Evolutionary conservation across 139 green algal genomes (phyloP).

Genomic region (Picochlorum sp.): DNA sequence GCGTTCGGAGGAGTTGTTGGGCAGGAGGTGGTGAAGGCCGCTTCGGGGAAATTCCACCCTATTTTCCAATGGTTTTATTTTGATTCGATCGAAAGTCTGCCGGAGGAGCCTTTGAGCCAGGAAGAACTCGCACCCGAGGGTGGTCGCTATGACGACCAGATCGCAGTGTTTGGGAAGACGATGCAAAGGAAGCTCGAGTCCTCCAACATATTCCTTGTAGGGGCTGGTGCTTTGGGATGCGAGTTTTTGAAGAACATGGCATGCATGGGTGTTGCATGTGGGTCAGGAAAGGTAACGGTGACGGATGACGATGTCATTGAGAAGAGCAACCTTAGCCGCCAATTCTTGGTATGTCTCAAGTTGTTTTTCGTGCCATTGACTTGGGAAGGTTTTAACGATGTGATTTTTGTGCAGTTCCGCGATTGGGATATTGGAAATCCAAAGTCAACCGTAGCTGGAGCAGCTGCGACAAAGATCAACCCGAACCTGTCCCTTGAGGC

Average conservation of each 20-base stretch:
- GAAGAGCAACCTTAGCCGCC: conserved; percentile 92
- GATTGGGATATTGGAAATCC: conserved; percentile 90
- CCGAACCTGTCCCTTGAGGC: conserved; percentile 51
- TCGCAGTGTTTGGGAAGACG: conserved; percentile 74
- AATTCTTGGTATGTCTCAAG: conserved; percentile 84
- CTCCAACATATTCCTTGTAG: conserved; percentile 88
- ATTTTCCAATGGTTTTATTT: conserved; percentile 92
- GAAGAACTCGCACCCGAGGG: conserved; percentile 33
- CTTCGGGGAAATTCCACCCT: conserved; percentile 92
- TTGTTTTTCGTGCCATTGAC: background rate
- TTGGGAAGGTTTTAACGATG: background rate
- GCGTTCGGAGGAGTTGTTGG: conserved; percentile 95
- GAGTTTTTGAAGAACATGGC: conserved; percentile 99
- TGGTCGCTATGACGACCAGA: conserved; percentile 75
- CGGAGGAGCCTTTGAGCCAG: conserved; percentile 26
- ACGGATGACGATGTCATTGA: conserved; percentile 98
- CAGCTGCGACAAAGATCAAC: conserved; percentile 79
- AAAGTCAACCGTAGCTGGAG: conserved; percentile 73
- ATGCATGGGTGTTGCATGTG: conserved; percentile 79
- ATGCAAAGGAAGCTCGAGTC: conserved; percentile 62
- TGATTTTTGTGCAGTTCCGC: conserved; percentile 48
- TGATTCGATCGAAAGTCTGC: conserved; percentile 71
- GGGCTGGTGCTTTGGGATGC: conserved; percentile 91
- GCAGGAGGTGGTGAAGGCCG: conserved; percentile 96
- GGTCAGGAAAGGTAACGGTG: conserved; percentile 46